Percentiles rank a stretch among this genome's conserved stretches.
These are phyloP conservation scores for Suhomyces ambrosiae DNA, from an alignment of 1,139 yeast genomes.

Conservation along the genomic window DNA sequence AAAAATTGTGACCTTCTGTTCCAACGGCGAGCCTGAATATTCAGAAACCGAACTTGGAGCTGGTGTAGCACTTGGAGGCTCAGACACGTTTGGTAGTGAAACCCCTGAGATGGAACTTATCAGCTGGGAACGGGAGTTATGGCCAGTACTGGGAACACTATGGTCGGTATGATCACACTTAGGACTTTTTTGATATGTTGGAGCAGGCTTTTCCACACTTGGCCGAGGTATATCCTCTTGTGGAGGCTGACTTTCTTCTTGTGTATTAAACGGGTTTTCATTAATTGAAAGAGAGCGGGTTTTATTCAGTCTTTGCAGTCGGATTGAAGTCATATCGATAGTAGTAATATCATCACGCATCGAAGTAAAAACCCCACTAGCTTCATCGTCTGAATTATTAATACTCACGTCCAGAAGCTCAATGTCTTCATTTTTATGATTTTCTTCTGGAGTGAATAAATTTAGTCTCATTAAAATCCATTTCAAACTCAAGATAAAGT, in stretches of 20 bases:
- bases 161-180: neutral
- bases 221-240: slow-evolving; percentile 7
- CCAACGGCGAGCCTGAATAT: slow-evolving; percentile 1
- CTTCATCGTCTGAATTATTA: neutral
- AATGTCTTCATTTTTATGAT: slow-evolving; percentile 23
- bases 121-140: neutral
- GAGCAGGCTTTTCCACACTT: slow-evolving; percentile 22
- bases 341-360: slow-evolving; percentile 43
- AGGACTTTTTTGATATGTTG: slow-evolving; percentile 18
- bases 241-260: slow-evolving; percentile 5
- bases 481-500: slow-evolving; percentile 36
- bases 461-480: slow-evolving; percentile 25
- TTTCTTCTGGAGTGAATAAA: slow-evolving; percentile 14
- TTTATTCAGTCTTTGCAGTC: slow-evolving; percentile 22
- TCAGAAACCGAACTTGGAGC: neutral
- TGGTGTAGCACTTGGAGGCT: slow-evolving; percentile 1
- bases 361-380: slow-evolving; percentile 23
- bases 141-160: neutral
- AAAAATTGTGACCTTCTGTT: slow-evolving; percentile 36
- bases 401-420: slow-evolving; percentile 9
- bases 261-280: slow-evolving; percentile 9
- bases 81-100: neutral
- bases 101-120: neutral
- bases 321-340: slow-evolving; percentile 24
- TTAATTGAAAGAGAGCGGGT: slow-evolving; percentile 9